Conservation (phyloP, 805 yeast genomes). For the Cyberlindnera petersonii region DNA sequence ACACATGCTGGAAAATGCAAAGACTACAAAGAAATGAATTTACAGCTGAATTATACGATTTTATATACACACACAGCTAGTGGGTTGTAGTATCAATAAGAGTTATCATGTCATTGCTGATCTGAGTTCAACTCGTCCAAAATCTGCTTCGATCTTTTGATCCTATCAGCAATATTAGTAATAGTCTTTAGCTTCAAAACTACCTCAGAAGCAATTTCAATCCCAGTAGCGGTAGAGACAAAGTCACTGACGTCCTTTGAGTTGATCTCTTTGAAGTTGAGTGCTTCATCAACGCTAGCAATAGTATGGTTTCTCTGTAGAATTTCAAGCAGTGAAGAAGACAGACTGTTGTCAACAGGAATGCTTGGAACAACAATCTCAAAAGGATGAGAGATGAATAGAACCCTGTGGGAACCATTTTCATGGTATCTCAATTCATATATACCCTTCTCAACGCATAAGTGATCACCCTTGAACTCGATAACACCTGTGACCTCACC, state of each 20-base stretch:
- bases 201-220: slow-evolving; percentile 34
- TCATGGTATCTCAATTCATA: slow-evolving; percentile 74
- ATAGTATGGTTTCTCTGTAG: slow-evolving; percentile 20
- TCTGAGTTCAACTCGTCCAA: slow-evolving; percentile 23
- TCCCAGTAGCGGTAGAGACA: slow-evolving; percentile 31
- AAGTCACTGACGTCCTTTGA: slow-evolving; percentile 28
- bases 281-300: slow-evolving; percentile 19
- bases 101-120: background rate
- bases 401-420: slow-evolving; percentile 65
- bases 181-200: slow-evolving; percentile 21
- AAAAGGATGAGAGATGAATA: slow-evolving; percentile 60
- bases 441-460: slow-evolving; percentile 64
- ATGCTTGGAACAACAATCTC: slow-evolving; percentile 47
- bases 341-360: slow-evolving; percentile 29
- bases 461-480: slow-evolving; percentile 43
- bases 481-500: slow-evolving; percentile 40
- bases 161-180: slow-evolving; percentile 19
- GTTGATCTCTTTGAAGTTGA: slow-evolving; percentile 24
- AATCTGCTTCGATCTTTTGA: slow-evolving; percentile 23
- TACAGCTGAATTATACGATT: background rate
- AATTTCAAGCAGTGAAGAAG: slow-evolving; percentile 29
- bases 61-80: background rate
- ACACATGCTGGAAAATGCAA: slow-evolving; percentile 8
- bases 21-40: background rate
- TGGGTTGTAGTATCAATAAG: background rate